Base-by-base conservation (phyloP, 108 stramenopile species). In the Nannochloropsis oceanica region DNA sequence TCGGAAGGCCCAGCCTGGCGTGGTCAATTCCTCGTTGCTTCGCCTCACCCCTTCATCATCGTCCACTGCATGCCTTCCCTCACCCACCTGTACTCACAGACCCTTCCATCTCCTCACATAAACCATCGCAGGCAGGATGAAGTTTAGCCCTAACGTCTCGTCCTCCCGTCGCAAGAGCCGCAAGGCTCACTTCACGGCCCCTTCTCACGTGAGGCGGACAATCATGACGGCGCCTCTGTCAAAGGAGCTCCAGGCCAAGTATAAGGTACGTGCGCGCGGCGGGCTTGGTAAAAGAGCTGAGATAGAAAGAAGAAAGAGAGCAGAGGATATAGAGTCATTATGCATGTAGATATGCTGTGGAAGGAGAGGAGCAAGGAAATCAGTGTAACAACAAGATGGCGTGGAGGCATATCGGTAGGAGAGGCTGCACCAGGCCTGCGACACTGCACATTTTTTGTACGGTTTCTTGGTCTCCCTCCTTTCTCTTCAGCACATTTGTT, bases 161-260 rank as follows among this genome's bases (percentile, higher is more conserved):
- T 94, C 95, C 83, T 94, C 94, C 87, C 95, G 99, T 83, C 93
- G 99, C 80, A 99, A 99, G 96, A 89, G 86, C 88, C 97, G 99
- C 88, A 99, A 99, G 97, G 97, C 98, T 82, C 99, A 99, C 92
- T 99, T 99, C 91, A 87, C 92, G 44, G 94, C 98, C 44, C 95
- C 96, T 90, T 96, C 95, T 20, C 93, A 95, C 86, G 93, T 92
- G 22, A 95, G 97, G 88, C 91, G 96, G 86, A 93, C 92, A 89
- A 91, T 97, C 85, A 99, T 99, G 99, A 93, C 93, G 44, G 94
- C 97, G 86, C 93, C 95, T 89, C 93, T 99, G 43, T 94, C 94
- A 85, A 99, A 99, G 95, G 98, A 99, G 92, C 94, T 99, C 34
- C 96, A 94, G 89, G 95, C 96, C 82, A 94, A 97, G 92, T 94